phyloP scores from a whole-genome alignment of 306 rosid species.

The Prunus campanulata region DNA sequence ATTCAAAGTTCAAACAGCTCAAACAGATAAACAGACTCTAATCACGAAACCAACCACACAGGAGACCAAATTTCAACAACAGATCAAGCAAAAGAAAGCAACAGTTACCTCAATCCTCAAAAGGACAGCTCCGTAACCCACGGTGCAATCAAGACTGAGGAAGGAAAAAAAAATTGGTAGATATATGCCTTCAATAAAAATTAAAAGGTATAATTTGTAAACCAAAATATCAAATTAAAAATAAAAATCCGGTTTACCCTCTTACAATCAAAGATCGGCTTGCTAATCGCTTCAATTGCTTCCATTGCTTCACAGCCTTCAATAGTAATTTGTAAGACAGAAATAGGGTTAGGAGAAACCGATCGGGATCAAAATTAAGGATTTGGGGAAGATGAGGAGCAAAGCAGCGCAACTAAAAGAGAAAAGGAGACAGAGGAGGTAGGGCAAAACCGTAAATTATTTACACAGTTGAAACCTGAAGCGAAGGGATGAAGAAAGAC shows the following conservation, averaged over 20 bases:
- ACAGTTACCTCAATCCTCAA: not conserved
- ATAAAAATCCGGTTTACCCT: not conserved
- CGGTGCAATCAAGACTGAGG: not conserved
- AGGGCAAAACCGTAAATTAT: not conserved
- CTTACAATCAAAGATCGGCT: slow-evolving; percentile 1
- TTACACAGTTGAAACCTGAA: not conserved
- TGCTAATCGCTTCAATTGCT: not conserved
- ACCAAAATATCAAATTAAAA: not conserved
- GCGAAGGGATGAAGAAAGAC: not conserved
- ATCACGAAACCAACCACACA: not conserved
- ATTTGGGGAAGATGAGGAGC: not conserved
- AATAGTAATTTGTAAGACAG: not conserved
- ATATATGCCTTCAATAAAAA: not conserved
- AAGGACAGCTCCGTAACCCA: not conserved
- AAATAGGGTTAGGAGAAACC: not conserved
- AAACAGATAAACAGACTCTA: not conserved
- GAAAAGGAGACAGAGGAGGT: not conserved
- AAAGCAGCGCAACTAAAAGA: not conserved
- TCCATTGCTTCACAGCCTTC: not conserved
- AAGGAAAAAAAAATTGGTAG: not conserved
- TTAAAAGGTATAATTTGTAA: not conserved
- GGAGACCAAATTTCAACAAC: not conserved
- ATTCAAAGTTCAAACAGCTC: not conserved
- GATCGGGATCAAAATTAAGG: not conserved
- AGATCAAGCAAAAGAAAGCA: not conserved